phyloP scores from a whole-genome alignment of 345 rosid genomes.

The rapeseed (Brassica napus) region Da-Ae NC_063437.1:19129001-19129500 shows the following conservation, averaged over 20 bases:
- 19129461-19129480: neutral
- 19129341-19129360: slow-evolving; percentile 90
- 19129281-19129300: slow-evolving; percentile 70
- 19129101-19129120: too few relatives aligned
- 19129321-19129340: slow-evolving; percentile 90
- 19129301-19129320: slow-evolving; percentile 74
- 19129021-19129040: too few relatives aligned
- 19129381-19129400: slow-evolving; percentile 92
- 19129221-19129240: neutral
- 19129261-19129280: slow-evolving; percentile 75
- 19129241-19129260: slow-evolving; percentile 73
- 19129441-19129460: slow-evolving; percentile 27
- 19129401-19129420: slow-evolving; percentile 74
- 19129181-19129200: neutral
- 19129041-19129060: too few relatives aligned
- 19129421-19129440: slow-evolving; percentile 13
- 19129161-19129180: neutral
- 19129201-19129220: neutral
- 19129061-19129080: too few relatives aligned
- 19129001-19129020: too few relatives aligned
- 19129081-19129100: too few relatives aligned
- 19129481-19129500: neutral
- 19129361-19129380: slow-evolving; percentile 89
- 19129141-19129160: neutral
- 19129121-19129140: too few relatives aligned